Percentiles rank a stretch among this genome's conserved stretches.
These are phyloP conservation scores for Fusarium denticulatum DNA, from an alignment of 2,329 filamentous ascomycete species.

Conservation along the genomic window DNA sequence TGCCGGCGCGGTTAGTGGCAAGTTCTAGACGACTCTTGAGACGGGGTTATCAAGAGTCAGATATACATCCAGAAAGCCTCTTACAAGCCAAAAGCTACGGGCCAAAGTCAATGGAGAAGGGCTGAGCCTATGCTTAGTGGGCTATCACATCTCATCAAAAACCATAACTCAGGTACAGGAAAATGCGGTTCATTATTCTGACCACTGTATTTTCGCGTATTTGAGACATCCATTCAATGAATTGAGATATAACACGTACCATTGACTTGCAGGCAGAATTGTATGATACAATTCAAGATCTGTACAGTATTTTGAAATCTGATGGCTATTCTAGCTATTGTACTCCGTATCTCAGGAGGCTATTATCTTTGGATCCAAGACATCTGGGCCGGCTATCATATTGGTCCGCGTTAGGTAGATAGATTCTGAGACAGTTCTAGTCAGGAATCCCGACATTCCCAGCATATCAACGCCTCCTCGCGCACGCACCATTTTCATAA, in stretches of 20 bases:
- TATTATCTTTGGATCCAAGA: background rate
- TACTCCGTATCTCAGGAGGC: background rate
- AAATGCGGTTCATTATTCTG: accelerated
- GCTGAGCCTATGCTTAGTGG: background rate
- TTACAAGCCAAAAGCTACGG: background rate
- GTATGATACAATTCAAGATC: too few species aligned
- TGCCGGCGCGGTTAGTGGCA: background rate
- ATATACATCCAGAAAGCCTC: too few species aligned
- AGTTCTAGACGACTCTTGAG: background rate
- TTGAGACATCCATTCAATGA: accelerated
- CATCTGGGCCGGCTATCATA: background rate
- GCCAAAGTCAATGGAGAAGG: background rate
- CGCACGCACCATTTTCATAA: conserved; percentile 16
- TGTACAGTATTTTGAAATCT: background rate
- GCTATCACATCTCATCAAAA: background rate
- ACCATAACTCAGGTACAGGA: too few species aligned
- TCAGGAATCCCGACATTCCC: conserved; percentile 14
- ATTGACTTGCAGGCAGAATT: background rate
- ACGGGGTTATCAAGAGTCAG: background rate
- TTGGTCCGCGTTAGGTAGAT: background rate
- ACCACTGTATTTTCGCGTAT: accelerated
- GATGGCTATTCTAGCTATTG: background rate
- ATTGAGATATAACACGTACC: background rate
- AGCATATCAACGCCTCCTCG: conserved; percentile 6
- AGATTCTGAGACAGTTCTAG: conserved; percentile 9